Evolutionary conservation across 2,329 filamentous ascomycete genomes (phyloP).

Genomic region (Fusarium neocosmosporiellum): DNA sequence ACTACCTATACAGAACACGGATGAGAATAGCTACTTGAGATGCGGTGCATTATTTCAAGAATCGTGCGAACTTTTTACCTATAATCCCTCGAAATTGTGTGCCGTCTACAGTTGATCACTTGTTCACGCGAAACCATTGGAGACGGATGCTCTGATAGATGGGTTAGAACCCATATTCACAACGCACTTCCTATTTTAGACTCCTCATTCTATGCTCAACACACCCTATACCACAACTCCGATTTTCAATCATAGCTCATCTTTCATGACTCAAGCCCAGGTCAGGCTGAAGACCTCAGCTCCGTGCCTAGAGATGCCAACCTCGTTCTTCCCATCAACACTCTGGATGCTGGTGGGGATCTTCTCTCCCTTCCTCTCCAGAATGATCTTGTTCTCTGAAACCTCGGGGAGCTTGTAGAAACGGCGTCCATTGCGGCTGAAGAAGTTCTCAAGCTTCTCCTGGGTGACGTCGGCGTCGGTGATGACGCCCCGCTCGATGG

Average conservation of each 20-base stretch:
- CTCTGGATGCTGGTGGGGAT: constrained; percentile 54
- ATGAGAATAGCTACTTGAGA: constrained; percentile 8
- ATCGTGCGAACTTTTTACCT: background rate
- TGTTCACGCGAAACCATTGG: background rate
- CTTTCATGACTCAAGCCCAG: constrained; percentile 43
- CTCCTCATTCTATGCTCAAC: background rate
- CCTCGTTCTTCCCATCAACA: constrained; percentile 53
- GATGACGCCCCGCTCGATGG: constrained; percentile 64
- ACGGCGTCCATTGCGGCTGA: constrained; percentile 62
- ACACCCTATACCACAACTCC: constrained; percentile 2
- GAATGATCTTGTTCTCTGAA: constrained; percentile 45
- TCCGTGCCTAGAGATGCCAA: constrained; percentile 57
- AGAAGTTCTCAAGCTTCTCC: constrained; percentile 65
- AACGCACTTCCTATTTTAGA: constrained; percentile 4
- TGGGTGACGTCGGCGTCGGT: constrained; percentile 63
- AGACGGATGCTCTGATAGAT: background rate
- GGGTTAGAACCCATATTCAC: background rate
- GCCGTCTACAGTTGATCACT: background rate
- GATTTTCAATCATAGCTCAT: background rate
- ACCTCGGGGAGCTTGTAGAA: constrained; percentile 62
- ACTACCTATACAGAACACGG: background rate
- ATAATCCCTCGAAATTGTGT: background rate
- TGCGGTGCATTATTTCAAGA: background rate
- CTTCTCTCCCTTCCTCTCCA: constrained; percentile 55
- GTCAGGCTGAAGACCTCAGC: constrained; percentile 55